These are phyloP conservation scores for Suhomyces vadensis DNA, from an alignment of 805 yeast genomes.

Conservation along the genomic window DNA sequence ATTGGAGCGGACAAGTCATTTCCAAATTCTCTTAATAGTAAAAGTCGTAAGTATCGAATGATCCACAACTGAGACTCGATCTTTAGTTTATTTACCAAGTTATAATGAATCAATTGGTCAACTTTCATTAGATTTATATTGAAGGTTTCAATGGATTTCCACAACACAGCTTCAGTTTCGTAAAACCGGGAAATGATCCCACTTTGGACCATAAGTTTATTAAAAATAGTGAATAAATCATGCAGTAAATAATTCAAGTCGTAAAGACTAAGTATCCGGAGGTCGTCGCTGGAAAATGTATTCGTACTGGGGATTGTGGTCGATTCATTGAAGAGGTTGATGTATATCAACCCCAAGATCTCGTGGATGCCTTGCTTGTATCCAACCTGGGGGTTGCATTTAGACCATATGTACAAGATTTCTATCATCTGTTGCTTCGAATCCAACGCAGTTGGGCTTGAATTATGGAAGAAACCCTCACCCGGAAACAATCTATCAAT, in stretches of 20 bases:
- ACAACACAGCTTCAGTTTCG: slow-evolving; percentile 42
- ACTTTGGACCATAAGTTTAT: slow-evolving; percentile 41
- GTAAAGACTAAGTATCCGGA: slow-evolving; percentile 38
- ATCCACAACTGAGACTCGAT: slow-evolving; percentile 57
- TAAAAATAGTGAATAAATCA: slow-evolving; percentile 47
- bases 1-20: slow-evolving; percentile 33
- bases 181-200: slow-evolving; percentile 37
- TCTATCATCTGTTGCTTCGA: slow-evolving; percentile 38
- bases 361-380: slow-evolving; percentile 56
- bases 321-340: slow-evolving; percentile 40
- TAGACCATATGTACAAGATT: slow-evolving; percentile 50
- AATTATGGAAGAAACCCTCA: slow-evolving; percentile 30
- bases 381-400: slow-evolving; percentile 48
- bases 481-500: slow-evolving; percentile 56
- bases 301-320: slow-evolving; percentile 16
- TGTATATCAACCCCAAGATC: slow-evolving; percentile 48
- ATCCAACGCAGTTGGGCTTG: slow-evolving; percentile 15
- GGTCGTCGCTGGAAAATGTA: slow-evolving; percentile 27
- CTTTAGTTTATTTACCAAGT: slow-evolving; percentile 42
- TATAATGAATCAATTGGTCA: slow-evolving; percentile 50
- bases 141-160: slow-evolving; percentile 49
- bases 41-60: slow-evolving; percentile 50
- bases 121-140: slow-evolving; percentile 49
- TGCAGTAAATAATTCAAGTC: slow-evolving; percentile 39
- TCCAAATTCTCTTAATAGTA: slow-evolving; percentile 51